Evolutionary conservation across 768 basidiomycete genomes (phyloP).

Genomic region (Suillus americanus): DNA sequence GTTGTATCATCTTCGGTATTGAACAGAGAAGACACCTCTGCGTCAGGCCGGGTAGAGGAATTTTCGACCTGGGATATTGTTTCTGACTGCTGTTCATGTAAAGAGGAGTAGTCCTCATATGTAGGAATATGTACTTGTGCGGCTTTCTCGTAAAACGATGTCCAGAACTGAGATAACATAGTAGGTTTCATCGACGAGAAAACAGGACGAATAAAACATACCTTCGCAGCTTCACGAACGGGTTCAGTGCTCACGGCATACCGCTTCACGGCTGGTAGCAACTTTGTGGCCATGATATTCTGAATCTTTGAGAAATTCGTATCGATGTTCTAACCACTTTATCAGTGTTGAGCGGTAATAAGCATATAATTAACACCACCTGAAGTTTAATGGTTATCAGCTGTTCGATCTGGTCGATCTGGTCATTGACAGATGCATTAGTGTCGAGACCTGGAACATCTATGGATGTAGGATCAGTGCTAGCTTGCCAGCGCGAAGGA

Average conservation of each 20-base stretch:
- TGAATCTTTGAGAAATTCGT: conserved; percentile 92
- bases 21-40: conserved; percentile 11
- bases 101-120: conserved; percentile 64
- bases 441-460: conserved; percentile 72
- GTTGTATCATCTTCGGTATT: conserved; percentile 12
- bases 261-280: conserved; percentile 87
- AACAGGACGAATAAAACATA: conserved; percentile 33
- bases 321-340: conserved; percentile 70
- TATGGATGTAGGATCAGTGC: conserved; percentile 61
- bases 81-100: conserved; percentile 49
- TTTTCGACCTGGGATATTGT: conserved; percentile 16
- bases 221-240: conserved; percentile 88
- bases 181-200: neutral
- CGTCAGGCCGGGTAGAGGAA: conserved; percentile 16
- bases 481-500: conserved; percentile 67
- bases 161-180: conserved; percentile 74
- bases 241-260: conserved; percentile 87
- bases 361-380: conserved; percentile 37
- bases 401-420: conserved; percentile 95
- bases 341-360: conserved; percentile 15
- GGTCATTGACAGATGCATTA: conserved; percentile 66
- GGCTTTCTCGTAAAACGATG: conserved; percentile 92
- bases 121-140: conserved; percentile 84
- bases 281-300: conserved; percentile 71
- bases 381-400: conserved; percentile 90